These are phyloP conservation scores for Musa acuminata DNA, from an alignment of 176 grass and related monocot species.

Conservation along the genomic window DNA sequence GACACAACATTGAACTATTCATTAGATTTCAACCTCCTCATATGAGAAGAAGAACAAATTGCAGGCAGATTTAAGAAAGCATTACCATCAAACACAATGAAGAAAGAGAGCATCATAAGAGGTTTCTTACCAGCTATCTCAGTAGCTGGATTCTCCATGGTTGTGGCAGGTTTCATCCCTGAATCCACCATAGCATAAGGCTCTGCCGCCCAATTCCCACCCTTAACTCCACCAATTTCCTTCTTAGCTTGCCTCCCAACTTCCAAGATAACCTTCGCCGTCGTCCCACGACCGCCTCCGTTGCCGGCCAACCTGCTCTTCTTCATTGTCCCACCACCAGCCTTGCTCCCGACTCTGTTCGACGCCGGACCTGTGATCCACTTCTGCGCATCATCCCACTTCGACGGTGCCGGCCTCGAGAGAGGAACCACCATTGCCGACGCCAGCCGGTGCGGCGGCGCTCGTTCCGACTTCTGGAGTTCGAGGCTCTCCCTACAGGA, in stretches of 20 bases:
- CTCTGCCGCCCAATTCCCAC: constrained; percentile 25
- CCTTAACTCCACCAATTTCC: constrained; percentile 12
- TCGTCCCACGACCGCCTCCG: constrained; percentile 25
- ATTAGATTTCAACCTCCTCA: too few relatives aligned
- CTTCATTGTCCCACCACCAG: constrained; percentile 30
- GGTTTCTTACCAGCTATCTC: constrained; percentile 28
- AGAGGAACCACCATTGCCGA: constrained; percentile 35
- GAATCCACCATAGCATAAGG: constrained; percentile 22
- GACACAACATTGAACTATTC: too few relatives aligned
- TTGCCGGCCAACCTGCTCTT: constrained; percentile 35
- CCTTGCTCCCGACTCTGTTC: constrained; percentile 25
- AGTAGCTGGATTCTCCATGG: constrained; percentile 21
- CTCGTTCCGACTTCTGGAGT: constrained; percentile 31
- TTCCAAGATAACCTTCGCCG: constrained; percentile 39
- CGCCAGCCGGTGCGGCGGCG: constrained; percentile 19
- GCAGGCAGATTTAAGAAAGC: too few relatives aligned
- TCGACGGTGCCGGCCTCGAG: constrained; percentile 73
- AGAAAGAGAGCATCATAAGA: background rate
- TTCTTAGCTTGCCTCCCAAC: constrained; percentile 17
- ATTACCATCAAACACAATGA: background rate
- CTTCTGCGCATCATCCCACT: constrained; percentile 94
- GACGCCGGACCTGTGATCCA: constrained; percentile 90
- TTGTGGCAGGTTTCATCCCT: background rate
- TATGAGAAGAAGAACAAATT: too few relatives aligned
- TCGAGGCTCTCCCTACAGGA: constrained; percentile 62